These are phyloP conservation scores for Hypoxylon crocopeplum DNA, from an alignment of 495 filamentous ascomycete genomes.

Conservation along the genomic window DNA sequence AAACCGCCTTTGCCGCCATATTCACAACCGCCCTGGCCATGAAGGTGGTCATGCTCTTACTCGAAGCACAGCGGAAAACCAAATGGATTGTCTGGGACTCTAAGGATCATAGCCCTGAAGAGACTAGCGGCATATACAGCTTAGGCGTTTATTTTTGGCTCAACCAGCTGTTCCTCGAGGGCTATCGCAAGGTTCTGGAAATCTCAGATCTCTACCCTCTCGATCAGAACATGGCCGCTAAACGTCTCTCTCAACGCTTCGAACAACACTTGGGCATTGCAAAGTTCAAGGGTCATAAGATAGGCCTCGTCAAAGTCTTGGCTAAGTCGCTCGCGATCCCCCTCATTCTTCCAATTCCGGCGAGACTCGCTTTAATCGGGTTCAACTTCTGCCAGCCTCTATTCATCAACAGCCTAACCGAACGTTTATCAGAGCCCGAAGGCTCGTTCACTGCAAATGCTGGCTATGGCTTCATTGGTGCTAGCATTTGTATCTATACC, in stretches of 20 bases:
- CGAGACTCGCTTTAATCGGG: conserved; percentile 60
- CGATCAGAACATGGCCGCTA: conserved; percentile 49
- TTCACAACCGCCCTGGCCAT: conserved; percentile 55
- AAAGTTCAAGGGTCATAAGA: conserved; percentile 35
- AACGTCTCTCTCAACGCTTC: conserved; percentile 48
- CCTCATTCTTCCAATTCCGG: conserved; percentile 56
- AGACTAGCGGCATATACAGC: conserved; percentile 63
- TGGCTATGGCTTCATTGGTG: conserved; percentile 70
- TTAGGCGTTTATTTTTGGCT: conserved; percentile 67
- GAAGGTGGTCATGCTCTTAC: conserved; percentile 55
- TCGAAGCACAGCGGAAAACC: conserved; percentile 63
- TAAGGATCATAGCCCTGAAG: conserved; percentile 60
- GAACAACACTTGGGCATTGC: conserved; percentile 37
- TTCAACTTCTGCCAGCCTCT: conserved; percentile 71
- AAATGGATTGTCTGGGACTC: conserved; percentile 44
- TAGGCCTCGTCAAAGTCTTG: conserved; percentile 20
- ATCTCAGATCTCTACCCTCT: conserved; percentile 51
- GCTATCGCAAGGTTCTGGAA: conserved; percentile 48
- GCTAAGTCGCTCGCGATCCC: conserved; percentile 31
- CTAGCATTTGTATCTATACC: conserved; percentile 64
- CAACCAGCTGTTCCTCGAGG: conserved; percentile 58
- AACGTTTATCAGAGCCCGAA: conserved; percentile 25
- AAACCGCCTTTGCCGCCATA: conserved; percentile 37
- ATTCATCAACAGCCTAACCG: conserved; percentile 59
- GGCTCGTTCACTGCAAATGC: conserved; percentile 39